Percentiles rank a stretch among this genome's conserved stretches.
phyloP scores from a whole-genome alignment of 1,139 yeast genomes.

The Blastobotrys proliferans region DNA sequence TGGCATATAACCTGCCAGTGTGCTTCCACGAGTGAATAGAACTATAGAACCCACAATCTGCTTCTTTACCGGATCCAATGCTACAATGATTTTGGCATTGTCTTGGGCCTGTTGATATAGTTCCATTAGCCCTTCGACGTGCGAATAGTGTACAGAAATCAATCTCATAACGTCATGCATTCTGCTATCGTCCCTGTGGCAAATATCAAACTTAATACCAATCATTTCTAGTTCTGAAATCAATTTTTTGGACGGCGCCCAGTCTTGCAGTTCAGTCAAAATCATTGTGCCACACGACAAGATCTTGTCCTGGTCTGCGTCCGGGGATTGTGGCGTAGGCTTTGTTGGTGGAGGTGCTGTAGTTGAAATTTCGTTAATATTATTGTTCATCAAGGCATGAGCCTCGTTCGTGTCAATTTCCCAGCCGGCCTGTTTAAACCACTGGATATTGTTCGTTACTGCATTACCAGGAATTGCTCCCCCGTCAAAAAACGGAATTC shows the following conservation, averaged over 20 bases:
- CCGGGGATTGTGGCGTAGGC: background rate
- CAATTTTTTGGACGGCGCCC: slow-evolving; percentile 55
- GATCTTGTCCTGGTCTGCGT: background rate
- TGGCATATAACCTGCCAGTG: slow-evolving; percentile 50
- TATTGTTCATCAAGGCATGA: slow-evolving; percentile 15
- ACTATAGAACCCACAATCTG: slow-evolving; percentile 54
- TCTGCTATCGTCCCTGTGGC: slow-evolving; percentile 32
- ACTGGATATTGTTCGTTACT: slow-evolving; percentile 20
- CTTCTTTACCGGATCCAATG: slow-evolving; percentile 53
- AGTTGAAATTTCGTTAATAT: background rate
- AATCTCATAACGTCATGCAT: slow-evolving; percentile 23
- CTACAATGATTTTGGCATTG: slow-evolving; percentile 46
- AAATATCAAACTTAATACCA: slow-evolving; percentile 56
- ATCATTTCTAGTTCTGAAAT: slow-evolving; percentile 56
- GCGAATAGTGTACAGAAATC: slow-evolving; percentile 31
- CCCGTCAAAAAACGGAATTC: slow-evolving; percentile 29
- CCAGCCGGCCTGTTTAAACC: slow-evolving; percentile 34
- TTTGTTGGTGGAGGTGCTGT: background rate
- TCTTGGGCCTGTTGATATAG: slow-evolving; percentile 30
- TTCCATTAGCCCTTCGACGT: slow-evolving; percentile 27
- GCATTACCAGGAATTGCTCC: slow-evolving; percentile 5
- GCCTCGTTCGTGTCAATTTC: slow-evolving; percentile 23
- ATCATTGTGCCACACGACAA: slow-evolving; percentile 19
- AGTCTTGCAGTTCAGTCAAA: slow-evolving; percentile 29
- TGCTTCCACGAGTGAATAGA: slow-evolving; percentile 48